These are phyloP conservation scores for Pontederia paniculata DNA, from an alignment of 176 grass and related monocot genomes.

Conservation along the genomic window DNA sequence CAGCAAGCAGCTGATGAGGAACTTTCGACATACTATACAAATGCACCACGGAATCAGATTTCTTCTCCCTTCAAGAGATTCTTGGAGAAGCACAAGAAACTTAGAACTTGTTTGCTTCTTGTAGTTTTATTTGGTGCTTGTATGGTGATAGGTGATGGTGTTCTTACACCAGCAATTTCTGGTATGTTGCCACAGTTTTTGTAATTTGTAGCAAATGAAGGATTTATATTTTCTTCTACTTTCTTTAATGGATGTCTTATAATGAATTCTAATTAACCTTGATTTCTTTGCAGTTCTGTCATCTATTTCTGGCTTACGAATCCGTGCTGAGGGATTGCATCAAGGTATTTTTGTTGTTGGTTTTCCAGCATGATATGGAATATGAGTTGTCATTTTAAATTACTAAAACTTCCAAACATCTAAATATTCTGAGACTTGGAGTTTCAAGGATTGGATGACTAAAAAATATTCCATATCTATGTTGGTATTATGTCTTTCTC, in stretches of 20 bases:
- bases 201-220: neutral
- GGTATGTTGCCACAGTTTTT: constrained; percentile 26
- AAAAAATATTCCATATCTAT: no score
- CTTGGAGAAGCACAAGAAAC: constrained; percentile 77
- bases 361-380: neutral
- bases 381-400: neutral
- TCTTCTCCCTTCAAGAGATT: constrained; percentile 68
- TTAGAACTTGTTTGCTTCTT: constrained; percentile 61
- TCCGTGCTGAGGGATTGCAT: constrained; percentile 49
- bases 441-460: no score
- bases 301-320: constrained; percentile 88
- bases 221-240: neutral
- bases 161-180: constrained; percentile 96
- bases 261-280: neutral
- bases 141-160: constrained; percentile 92
- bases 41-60: constrained; percentile 25
- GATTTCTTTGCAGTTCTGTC: constrained; percentile 47
- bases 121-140: constrained; percentile 79
- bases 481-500: no score
- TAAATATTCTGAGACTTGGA: no score
- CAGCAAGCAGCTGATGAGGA: constrained; percentile 98
- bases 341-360: constrained; percentile 32
- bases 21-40: constrained; percentile 70
- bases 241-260: neutral
- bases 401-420: neutral